A percentile compares a stretch with the other conserved stretches of the same genome.
Evolutionary conservation across 257 asterid species (phyloP).

Genomic region (Solanum medicagineum): DNA sequence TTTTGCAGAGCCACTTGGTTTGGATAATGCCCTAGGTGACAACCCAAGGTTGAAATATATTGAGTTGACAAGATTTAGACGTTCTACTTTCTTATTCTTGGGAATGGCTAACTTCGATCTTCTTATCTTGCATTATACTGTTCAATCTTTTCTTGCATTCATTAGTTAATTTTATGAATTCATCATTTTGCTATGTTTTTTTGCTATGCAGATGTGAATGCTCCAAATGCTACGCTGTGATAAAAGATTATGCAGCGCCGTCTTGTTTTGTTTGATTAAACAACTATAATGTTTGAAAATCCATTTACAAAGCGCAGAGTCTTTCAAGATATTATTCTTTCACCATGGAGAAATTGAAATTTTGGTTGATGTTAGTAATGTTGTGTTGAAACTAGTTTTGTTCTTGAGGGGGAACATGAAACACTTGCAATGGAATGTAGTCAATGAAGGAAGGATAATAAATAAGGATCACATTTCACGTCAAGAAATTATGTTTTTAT

Average conservation of each 20-base stretch:
- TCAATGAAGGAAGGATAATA: no score
- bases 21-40: background rate
- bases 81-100: background rate
- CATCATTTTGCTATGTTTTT: background rate
- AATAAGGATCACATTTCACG: no score
- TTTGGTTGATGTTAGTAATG: background rate
- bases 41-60: background rate
- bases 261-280: background rate
- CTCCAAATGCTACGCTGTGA: background rate
- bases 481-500: no score
- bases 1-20: background rate
- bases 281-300: background rate
- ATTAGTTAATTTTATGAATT: background rate
- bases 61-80: background rate
- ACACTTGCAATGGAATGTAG: no score
- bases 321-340: background rate
- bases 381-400: no score
- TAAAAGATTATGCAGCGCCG: background rate
- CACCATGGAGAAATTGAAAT: background rate
- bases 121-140: background rate
- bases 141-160: background rate
- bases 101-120: background rate
- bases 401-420: no score
- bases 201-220: background rate
- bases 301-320: background rate